phyloP scores from a whole-genome alignment of 2,329 filamentous ascomycete genomes.

The Curvularia verruculosa region DNA sequence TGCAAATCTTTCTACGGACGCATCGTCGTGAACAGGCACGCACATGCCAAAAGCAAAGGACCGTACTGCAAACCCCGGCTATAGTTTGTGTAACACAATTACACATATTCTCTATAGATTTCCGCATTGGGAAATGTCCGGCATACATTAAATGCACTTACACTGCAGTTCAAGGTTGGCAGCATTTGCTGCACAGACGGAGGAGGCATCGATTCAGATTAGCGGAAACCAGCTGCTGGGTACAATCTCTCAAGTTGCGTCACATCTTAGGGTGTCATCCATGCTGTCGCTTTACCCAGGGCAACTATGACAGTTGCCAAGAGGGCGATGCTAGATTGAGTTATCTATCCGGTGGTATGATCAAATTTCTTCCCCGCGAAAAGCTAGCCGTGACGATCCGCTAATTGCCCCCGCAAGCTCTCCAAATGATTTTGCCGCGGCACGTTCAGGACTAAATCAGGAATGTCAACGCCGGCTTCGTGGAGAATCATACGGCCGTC shows the following conservation, averaged over 20 bases:
- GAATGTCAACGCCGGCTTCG: not conserved
- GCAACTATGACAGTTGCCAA: not conserved
- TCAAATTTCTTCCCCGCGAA: not conserved
- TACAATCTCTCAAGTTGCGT: not conserved
- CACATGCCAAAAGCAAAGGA: not conserved
- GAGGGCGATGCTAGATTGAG: not conserved
- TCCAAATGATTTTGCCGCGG: conserved; percentile 1
- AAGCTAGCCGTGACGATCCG: conserved; percentile 6
- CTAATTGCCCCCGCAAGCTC: conserved; percentile 7
- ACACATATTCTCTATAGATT: not conserved
- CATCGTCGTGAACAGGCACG: not conserved
- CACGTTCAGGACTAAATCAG: conserved; percentile 2
- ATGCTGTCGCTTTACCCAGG: not conserved
- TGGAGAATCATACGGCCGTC: conserved; percentile 11
- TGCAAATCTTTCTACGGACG: not conserved
- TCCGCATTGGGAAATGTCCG: not conserved
- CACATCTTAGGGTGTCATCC: not conserved
- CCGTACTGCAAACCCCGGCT: not conserved
- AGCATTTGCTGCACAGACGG: not conserved
- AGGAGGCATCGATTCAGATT: not conserved
- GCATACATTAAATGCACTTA: not conserved
- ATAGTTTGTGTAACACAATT: not conserved
- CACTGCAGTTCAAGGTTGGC: not conserved
- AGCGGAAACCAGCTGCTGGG: not conserved
- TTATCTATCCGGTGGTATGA: conserved; percentile 1